These are phyloP conservation scores for Xylaria bambusicola DNA, from an alignment of 495 filamentous ascomycete genomes.

Conservation along the genomic window DNA sequence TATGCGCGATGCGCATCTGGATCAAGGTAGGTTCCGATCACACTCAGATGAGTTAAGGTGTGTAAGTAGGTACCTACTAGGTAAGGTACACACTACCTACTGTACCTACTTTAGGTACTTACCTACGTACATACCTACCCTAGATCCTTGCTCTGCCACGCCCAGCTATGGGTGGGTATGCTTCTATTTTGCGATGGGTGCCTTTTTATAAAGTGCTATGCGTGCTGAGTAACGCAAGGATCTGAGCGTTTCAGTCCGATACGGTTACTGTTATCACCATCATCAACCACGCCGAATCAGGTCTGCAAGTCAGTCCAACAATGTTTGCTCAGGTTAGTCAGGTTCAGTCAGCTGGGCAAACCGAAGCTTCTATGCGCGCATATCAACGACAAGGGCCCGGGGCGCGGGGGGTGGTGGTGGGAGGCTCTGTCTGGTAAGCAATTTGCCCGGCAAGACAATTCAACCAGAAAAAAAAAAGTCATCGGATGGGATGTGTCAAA, in stretches of 20 bases:
- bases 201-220: too few relatives aligned
- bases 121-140: too few relatives aligned
- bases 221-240: not conserved
- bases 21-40: conserved; percentile 14
- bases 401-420: not conserved
- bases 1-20: not conserved
- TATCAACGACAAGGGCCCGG: not conserved
- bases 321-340: not conserved
- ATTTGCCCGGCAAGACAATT: not conserved
- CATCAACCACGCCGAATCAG: too few relatives aligned
- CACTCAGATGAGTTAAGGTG: too few relatives aligned
- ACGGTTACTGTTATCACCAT: not conserved
- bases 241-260: not conserved
- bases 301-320: too few relatives aligned
- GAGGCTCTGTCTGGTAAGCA: not conserved
- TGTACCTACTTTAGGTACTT: too few relatives aligned
- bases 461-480: not conserved
- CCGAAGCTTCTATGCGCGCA: not conserved
- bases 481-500: not conserved
- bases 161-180: not conserved
- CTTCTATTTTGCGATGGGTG: conserved; percentile 14
- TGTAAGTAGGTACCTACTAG: too few relatives aligned
- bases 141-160: conserved; percentile 15
- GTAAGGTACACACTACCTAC: too few relatives aligned
- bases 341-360: not conserved